phyloP scores from a whole-genome alignment of 2,329 filamentous ascomycete species.

The Colletotrichum sp. region DNA sequence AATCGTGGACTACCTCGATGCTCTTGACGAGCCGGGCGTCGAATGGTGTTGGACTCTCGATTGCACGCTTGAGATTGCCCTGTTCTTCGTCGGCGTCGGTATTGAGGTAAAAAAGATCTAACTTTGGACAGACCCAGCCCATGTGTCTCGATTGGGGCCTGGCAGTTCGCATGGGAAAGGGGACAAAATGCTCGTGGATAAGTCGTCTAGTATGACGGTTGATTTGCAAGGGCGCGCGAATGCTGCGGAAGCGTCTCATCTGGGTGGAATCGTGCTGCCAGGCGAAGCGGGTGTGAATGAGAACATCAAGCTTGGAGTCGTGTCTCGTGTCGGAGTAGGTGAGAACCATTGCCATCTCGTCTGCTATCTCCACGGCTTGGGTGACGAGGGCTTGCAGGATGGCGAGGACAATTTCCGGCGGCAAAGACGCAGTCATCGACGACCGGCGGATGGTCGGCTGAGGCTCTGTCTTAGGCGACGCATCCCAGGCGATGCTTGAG shows the following conservation, averaged over 20 bases:
- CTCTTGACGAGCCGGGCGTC: background rate
- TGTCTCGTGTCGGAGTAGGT: background rate
- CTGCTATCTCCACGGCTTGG: background rate
- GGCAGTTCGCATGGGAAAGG: background rate
- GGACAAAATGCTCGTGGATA: background rate
- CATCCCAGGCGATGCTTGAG: background rate
- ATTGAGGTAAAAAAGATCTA: background rate
- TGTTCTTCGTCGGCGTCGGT: background rate
- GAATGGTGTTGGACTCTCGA: background rate
- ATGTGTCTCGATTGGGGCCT: background rate
- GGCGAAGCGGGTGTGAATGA: background rate
- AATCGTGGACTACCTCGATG: background rate
- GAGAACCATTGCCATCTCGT: background rate
- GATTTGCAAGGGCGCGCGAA: background rate
- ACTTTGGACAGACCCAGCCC: background rate
- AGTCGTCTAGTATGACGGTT: background rate
- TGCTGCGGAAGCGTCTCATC: background rate
- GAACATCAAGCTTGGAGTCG: background rate
- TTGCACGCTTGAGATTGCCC: background rate
- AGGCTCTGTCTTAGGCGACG: background rate
- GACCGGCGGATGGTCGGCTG: background rate
- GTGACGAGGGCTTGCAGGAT: background rate
- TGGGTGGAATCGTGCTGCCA: background rate
- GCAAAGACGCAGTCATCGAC: background rate
- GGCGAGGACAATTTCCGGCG: background rate